These are phyloP conservation scores for Leptographium lundbergii DNA, from an alignment of 2,329 filamentous ascomycete species.

Conservation along the genomic window DNA sequence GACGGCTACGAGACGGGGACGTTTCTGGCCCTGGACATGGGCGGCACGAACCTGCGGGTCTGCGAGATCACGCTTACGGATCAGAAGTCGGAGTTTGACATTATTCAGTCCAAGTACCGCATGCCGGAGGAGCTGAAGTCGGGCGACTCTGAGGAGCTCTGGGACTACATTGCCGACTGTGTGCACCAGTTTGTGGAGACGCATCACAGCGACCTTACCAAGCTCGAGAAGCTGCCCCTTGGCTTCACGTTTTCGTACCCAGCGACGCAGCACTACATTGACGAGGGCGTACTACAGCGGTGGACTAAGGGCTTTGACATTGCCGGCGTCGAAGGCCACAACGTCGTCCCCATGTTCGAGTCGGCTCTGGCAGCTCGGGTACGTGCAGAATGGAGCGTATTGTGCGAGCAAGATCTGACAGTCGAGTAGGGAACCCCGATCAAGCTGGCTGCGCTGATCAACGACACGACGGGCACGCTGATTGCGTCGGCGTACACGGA, in stretches of 20 bases:
- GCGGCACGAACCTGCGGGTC: conserved; percentile 88
- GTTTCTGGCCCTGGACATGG: conserved; percentile 87
- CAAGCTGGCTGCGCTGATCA: conserved; percentile 85
- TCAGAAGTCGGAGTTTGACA: conserved; percentile 80
- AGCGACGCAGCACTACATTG: conserved; percentile 83
- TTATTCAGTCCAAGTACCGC: conserved; percentile 90
- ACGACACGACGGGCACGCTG: conserved; percentile 93
- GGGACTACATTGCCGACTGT: conserved; percentile 91
- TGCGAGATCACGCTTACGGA: conserved; percentile 86
- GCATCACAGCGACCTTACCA: conserved; percentile 57
- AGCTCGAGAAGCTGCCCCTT: conserved; percentile 57
- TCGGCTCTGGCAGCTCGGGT: conserved; percentile 59
- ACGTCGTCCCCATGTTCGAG: conserved; percentile 83
- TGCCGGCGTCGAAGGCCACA: conserved; percentile 75
- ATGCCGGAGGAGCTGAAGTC: conserved; percentile 91
- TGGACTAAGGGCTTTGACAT: conserved; percentile 99
- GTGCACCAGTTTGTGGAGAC: conserved; percentile 81
- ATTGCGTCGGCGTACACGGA: conserved; percentile 98
- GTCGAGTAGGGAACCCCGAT: conserved; percentile 66
- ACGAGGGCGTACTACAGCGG: conserved; percentile 81
- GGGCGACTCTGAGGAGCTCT: conserved; percentile 71
- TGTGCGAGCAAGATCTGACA: conserved; percentile 1
- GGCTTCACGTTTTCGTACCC: conserved; percentile 97
- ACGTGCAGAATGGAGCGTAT: conserved; percentile 9
- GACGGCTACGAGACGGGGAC: conserved; percentile 79